Evolutionary conservation across 1,284 basidiomycete species (phyloP).

Genomic region (Sphagnurus paluster): DNA sequence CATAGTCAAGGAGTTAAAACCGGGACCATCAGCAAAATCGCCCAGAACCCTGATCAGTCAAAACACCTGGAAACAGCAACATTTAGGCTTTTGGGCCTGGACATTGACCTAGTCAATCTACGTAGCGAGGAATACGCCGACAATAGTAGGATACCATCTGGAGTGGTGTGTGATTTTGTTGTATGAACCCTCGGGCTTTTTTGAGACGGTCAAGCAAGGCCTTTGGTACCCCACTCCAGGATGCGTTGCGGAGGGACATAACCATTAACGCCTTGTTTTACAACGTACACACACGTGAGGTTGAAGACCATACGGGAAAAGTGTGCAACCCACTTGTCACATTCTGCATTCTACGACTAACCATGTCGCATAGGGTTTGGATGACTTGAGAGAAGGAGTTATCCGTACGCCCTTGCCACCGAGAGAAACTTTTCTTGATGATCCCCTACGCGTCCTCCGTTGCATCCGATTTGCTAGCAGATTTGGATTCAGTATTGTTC

Average conservation of each 20-base stretch:
- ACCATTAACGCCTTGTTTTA: constrained; percentile 98
- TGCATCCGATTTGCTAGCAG: constrained; percentile 92
- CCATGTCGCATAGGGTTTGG: constrained; percentile 72
- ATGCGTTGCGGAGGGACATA: constrained; percentile 89
- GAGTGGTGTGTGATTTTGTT: constrained; percentile 60
- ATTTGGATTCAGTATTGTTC: constrained; percentile 82
- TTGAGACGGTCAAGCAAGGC: constrained; percentile 44
- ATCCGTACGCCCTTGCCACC: constrained; percentile 92
- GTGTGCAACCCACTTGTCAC: constrained; percentile 31
- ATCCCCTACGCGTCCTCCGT: constrained; percentile 90
- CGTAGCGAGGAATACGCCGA: constrained; percentile 91
- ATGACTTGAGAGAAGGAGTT: constrained; percentile 78
- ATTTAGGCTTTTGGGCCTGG: constrained; percentile 81
- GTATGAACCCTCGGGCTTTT: background rate
- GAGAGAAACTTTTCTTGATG: constrained; percentile 88
- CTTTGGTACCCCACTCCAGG: constrained; percentile 92
- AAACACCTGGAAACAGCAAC: constrained; percentile 98
- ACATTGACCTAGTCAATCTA: constrained; percentile 95
- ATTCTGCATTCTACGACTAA: background rate
- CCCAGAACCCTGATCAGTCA: constrained; percentile 95
- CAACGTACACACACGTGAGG: constrained; percentile 85
- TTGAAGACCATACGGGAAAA: constrained; percentile 90
- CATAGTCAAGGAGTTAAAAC: constrained; percentile 54
- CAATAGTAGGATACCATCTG: constrained; percentile 86
- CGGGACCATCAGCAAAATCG: constrained; percentile 77